phyloP scores from a whole-genome alignment of 345 rosid species.

The Pseudoturritis turrita region DNA sequence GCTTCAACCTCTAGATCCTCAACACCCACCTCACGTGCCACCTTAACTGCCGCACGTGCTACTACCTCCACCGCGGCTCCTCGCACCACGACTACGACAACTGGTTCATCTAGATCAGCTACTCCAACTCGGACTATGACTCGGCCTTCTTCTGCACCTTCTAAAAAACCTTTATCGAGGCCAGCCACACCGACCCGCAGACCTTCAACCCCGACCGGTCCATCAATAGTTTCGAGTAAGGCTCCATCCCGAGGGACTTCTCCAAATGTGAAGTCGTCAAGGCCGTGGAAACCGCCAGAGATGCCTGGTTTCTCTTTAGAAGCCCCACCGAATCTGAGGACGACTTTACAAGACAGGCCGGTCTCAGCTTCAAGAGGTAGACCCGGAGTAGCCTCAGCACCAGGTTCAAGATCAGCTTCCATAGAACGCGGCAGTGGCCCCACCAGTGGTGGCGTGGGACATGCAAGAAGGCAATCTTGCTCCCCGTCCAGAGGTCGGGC shows the following conservation, averaged over 20 bases:
- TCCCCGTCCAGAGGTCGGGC: slow-evolving; percentile 54
- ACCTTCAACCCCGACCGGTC: slow-evolving; percentile 32
- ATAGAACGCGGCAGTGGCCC: slow-evolving; percentile 49
- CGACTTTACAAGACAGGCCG: slow-evolving; percentile 59
- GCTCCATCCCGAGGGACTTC: slow-evolving; percentile 56
- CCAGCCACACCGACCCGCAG: slow-evolving; percentile 31
- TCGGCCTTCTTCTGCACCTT: slow-evolving; percentile 22
- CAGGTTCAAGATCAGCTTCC: slow-evolving; percentile 34
- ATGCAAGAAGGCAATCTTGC: slow-evolving; percentile 40
- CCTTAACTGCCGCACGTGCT: slow-evolving; percentile 39
- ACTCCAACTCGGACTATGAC: slow-evolving; percentile 29
- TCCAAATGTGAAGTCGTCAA: slow-evolving; percentile 51
- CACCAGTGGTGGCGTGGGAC: slow-evolving; percentile 24
- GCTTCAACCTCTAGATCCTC: slow-evolving; percentile 59
- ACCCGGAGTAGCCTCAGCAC: slow-evolving; percentile 51
- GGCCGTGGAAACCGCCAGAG: slow-evolving; percentile 40
- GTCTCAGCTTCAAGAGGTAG: slow-evolving; percentile 69
- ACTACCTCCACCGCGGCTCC: slow-evolving; percentile 6
- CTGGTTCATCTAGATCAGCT: slow-evolving; percentile 32
- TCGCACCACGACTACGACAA: slow-evolving; percentile 18
- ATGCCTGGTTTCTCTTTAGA: slow-evolving; percentile 61
- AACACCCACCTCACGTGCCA: slow-evolving; percentile 65
- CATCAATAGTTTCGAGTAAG: slow-evolving; percentile 35
- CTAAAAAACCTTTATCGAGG: slow-evolving; percentile 23
- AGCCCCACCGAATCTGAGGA: slow-evolving; percentile 62